phyloP scores from a whole-genome alignment of 1,139 yeast species.

The Candida albicans region DNA sequence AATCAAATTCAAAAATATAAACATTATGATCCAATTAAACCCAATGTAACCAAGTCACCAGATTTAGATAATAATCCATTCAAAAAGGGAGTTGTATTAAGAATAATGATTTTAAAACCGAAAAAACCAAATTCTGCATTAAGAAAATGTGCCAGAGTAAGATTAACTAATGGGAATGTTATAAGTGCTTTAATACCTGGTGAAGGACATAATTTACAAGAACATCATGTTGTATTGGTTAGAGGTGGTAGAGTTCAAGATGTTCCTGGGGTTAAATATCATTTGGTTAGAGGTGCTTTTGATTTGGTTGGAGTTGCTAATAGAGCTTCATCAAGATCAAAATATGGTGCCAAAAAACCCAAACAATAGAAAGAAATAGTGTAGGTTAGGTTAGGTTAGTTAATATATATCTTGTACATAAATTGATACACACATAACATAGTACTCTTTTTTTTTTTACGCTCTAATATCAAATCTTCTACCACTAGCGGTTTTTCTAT shows the following conservation, averaged over 20 bases:
- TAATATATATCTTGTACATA: constrained; percentile 7
- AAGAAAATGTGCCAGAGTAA: constrained; percentile 94
- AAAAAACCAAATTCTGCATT: constrained; percentile 98
- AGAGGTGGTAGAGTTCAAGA: constrained; percentile 98
- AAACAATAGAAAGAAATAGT: constrained; percentile 18
- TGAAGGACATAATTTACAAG: constrained; percentile 98
- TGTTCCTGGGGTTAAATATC: constrained; percentile 97
- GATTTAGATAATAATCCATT: constrained; percentile 82
- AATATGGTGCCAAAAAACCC: constrained; percentile 93
- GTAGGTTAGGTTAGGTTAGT: constrained; percentile 2
- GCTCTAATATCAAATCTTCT: constrained; percentile 57
- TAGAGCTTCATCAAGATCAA: constrained; percentile 84
- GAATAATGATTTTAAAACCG: constrained; percentile 94
- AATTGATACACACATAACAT: neutral
- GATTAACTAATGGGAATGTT: constrained; percentile 86
- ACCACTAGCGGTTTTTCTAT: constrained; percentile 80
- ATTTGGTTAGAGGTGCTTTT: constrained; percentile 87
- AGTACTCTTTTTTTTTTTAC: neutral
- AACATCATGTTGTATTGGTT: constrained; percentile 92
- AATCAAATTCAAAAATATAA: constrained; percentile 73
- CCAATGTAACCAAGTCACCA: constrained; percentile 61
- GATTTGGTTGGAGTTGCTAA: constrained; percentile 96
- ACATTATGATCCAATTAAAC: constrained; percentile 53
- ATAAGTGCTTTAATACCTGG: constrained; percentile 96
- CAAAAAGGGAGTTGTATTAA: constrained; percentile 88